Conservation (phyloP, 2,329 filamentous ascomycete species). For the Cladophialophora bantiana region DNA sequence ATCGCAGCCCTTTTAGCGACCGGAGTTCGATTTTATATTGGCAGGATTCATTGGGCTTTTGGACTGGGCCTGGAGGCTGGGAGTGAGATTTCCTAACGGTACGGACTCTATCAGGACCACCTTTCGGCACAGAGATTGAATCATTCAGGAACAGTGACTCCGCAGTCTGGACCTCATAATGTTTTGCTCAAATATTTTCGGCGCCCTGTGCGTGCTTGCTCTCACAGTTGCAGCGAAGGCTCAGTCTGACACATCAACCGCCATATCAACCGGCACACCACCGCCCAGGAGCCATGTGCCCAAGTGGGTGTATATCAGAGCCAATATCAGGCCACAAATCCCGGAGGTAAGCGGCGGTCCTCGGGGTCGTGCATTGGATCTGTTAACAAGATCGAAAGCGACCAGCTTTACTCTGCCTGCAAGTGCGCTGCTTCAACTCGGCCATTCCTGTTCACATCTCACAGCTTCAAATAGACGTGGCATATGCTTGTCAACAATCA, state of each 20-base stretch:
- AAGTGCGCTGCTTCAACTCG: neutral
- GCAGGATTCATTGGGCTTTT: neutral
- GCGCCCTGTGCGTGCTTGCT: conserved; percentile 6
- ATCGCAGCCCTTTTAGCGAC: neutral
- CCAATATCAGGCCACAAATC: conserved; percentile 2
- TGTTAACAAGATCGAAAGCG: neutral
- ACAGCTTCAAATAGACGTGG: conserved; percentile 9
- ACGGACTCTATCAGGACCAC: neutral
- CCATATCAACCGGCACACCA: neutral
- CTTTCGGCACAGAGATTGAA: neutral
- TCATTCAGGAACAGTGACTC: neutral
- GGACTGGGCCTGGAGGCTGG: neutral
- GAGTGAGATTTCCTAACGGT: neutral
- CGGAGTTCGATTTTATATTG: neutral
- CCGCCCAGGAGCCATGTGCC: conserved; percentile 7
- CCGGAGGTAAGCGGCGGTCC: conserved; percentile 1
- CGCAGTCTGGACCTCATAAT: neutral
- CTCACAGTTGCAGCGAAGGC: conserved; percentile 1
- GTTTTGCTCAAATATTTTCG: neutral
- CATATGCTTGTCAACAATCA: conserved; percentile 22
- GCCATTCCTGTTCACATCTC: neutral
- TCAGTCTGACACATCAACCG: conserved; percentile 4
- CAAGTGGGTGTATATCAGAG: conserved; percentile 7
- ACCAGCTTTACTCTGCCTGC: neutral
- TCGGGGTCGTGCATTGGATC: neutral